These are phyloP conservation scores for Remersonia thermophila DNA, from an alignment of 2,329 filamentous ascomycete genomes.

Conservation along the genomic window DNA sequence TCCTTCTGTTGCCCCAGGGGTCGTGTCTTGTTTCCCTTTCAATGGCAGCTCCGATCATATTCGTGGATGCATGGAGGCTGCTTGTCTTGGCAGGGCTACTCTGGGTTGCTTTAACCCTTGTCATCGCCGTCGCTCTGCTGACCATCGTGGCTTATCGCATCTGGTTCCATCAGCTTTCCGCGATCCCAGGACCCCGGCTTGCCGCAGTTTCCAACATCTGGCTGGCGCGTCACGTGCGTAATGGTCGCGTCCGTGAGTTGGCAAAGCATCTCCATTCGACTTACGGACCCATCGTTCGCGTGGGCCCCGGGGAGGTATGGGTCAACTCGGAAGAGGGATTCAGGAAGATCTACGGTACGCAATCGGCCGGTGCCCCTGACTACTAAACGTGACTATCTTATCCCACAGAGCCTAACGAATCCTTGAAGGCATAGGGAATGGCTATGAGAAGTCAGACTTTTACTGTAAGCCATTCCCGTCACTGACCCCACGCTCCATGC, in stretches of 20 bases:
- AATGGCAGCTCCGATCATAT: no score
- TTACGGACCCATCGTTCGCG: slow-evolving; percentile 40
- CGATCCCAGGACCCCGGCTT: slow-evolving; percentile 33
- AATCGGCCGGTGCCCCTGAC: neutral
- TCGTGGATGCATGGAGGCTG: no score
- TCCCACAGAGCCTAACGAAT: neutral
- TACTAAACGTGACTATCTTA: no score
- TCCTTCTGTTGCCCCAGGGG: no score
- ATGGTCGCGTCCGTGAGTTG: slow-evolving; percentile 30
- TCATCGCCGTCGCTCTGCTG: no score
- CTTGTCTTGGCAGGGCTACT: no score
- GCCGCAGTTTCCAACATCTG: slow-evolving; percentile 37
- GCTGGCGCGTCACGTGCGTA: slow-evolving; percentile 33
- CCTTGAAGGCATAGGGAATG: slow-evolving; percentile 22
- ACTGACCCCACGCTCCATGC: neutral
- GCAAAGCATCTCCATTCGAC: slow-evolving; percentile 31
- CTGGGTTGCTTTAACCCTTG: no score
- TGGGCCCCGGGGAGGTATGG: slow-evolving; percentile 43
- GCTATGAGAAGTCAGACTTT: slow-evolving; percentile 40
- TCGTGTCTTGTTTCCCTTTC: no score
- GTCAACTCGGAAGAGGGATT: slow-evolving; percentile 36
- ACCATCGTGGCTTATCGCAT: slow-evolving; percentile 25
- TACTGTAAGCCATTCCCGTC: slow-evolving; percentile 28
- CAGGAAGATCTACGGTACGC: slow-evolving; percentile 34
- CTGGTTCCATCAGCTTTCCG: slow-evolving; percentile 31